A percentile compares a stretch with the other conserved stretches of the same genome.
phyloP scores from a whole-genome alignment of 257 asterid species.

The Schizonepeta tenuifolia region DNA sequence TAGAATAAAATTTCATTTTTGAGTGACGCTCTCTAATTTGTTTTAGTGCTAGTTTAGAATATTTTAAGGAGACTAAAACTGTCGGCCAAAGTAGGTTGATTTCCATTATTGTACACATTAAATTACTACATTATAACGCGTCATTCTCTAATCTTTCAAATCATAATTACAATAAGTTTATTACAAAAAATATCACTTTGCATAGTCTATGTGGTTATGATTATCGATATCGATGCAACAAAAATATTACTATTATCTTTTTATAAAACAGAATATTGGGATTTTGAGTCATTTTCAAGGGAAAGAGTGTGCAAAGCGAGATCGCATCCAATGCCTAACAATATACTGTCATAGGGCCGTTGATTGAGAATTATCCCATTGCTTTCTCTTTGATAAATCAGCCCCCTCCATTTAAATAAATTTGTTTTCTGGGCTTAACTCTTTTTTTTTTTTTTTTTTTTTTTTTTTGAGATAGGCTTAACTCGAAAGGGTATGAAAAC shows the following conservation, averaged over 20 bases:
- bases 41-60: conserved; percentile 14
- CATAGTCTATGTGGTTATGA: conserved; percentile 24
- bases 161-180: conserved; percentile 20
- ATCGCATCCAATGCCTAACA: conserved; percentile 41
- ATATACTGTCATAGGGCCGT: conserved; percentile 18
- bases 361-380: conserved; percentile 25
- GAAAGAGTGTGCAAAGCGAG: conserved; percentile 36
- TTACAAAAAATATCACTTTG: conserved; percentile 22
- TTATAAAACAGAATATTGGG: conserved; percentile 15
- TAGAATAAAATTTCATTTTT: not conserved
- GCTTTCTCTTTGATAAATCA: conserved; percentile 8
- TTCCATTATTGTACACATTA: conserved; percentile 31
- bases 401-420: not conserved
- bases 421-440: too few species aligned
- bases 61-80: conserved; percentile 6
- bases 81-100: conserved; percentile 47
- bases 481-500: too few species aligned
- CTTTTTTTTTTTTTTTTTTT: too few species aligned
- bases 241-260: not conserved
- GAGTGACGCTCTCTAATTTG: not conserved
- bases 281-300: conserved; percentile 38
- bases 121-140: conserved; percentile 31
- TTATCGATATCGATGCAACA: conserved; percentile 28
- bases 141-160: conserved; percentile 39
- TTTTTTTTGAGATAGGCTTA: too few species aligned